phyloP scores from a whole-genome alignment of 768 basidiomycete species.

The Thelephora aurantiotincta region DNA sequence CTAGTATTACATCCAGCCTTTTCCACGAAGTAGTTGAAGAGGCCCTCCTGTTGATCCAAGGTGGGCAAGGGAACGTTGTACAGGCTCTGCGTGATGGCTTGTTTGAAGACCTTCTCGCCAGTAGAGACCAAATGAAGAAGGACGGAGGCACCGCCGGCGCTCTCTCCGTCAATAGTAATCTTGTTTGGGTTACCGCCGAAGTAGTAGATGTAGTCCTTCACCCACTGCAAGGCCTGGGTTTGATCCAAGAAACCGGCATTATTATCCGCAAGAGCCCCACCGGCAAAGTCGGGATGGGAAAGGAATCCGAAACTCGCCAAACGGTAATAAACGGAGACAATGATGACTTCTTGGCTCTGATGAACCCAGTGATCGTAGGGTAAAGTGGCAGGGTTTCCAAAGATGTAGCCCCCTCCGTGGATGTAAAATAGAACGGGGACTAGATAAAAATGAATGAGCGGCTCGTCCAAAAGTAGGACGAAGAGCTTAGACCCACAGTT shows the following conservation, averaged over 20 bases:
- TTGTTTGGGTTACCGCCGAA: constrained; percentile 25
- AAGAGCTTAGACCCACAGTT: constrained; percentile 24
- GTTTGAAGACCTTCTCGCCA: constrained; percentile 28
- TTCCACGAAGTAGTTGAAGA: constrained; percentile 36
- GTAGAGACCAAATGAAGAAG: constrained; percentile 44
- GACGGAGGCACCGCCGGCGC: constrained; percentile 40
- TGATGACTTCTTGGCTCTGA: constrained; percentile 45
- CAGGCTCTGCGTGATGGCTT: constrained; percentile 50
- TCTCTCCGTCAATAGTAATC: constrained; percentile 44
- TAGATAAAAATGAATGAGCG: constrained; percentile 2
- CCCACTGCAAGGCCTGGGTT: constrained; percentile 24
- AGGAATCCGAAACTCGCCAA: constrained; percentile 53
- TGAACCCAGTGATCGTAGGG: constrained; percentile 54
- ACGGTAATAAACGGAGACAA: constrained; percentile 56
- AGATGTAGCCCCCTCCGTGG: constrained; percentile 35
- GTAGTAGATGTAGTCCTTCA: constrained; percentile 21
- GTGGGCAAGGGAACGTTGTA: constrained; percentile 35
- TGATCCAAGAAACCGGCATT: constrained; percentile 48
- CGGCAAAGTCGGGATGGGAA: constrained; percentile 28
- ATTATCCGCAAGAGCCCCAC: constrained; percentile 27
- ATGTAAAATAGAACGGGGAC: constrained; percentile 28
- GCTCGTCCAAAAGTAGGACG: not conserved
- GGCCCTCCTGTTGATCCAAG: constrained; percentile 38
- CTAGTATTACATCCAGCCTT: constrained; percentile 28
- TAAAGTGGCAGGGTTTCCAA: constrained; percentile 50